A percentile compares a stretch with the other conserved stretches of the same genome.
phyloP scores from a whole-genome alignment of 73 alveolate species.

The Blepharisma japonicum region DNA sequence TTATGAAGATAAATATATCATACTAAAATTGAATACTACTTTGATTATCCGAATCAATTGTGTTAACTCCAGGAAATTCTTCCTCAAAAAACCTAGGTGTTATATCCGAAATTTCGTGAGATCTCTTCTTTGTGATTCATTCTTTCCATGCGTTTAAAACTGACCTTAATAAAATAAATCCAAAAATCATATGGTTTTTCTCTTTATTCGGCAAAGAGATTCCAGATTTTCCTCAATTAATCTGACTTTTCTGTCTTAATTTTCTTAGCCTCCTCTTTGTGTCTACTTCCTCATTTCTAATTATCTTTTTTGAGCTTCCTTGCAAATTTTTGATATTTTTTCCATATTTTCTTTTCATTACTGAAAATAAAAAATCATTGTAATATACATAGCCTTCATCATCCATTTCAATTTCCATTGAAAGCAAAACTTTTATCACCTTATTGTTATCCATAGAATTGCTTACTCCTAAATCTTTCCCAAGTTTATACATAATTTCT shows the following conservation, averaged over 20 bases:
- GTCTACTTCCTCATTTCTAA: not conserved
- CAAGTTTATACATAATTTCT: slow-evolving; percentile 32
- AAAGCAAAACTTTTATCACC: not conserved
- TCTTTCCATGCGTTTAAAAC: not conserved
- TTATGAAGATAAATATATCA: too few species aligned
- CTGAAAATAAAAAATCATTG: slow-evolving; percentile 36
- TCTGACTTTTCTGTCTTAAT: not conserved
- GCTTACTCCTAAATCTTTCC: slow-evolving; percentile 34
- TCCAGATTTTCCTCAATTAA: not conserved
- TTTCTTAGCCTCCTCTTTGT: not conserved
- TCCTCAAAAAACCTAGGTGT: slow-evolving; percentile 20
- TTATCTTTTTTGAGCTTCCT: not conserved
- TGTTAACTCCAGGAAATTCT: slow-evolving; percentile 14
- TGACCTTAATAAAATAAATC: not conserved
- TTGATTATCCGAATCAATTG: not conserved
- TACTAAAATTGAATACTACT: too few species aligned
- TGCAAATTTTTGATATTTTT: not conserved
- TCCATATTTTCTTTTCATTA: slow-evolving; percentile 36
- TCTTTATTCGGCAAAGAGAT: not conserved
- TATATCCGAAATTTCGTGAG: not conserved
- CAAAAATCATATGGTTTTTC: not conserved
- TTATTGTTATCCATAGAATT: not conserved
- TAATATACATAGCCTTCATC: slow-evolving; percentile 34
- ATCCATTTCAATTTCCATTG: slow-evolving; percentile 31
- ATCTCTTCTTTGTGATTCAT: not conserved